phyloP scores from a whole-genome alignment of 1,139 yeast genomes.

The Blastobotrys apis region DNA sequence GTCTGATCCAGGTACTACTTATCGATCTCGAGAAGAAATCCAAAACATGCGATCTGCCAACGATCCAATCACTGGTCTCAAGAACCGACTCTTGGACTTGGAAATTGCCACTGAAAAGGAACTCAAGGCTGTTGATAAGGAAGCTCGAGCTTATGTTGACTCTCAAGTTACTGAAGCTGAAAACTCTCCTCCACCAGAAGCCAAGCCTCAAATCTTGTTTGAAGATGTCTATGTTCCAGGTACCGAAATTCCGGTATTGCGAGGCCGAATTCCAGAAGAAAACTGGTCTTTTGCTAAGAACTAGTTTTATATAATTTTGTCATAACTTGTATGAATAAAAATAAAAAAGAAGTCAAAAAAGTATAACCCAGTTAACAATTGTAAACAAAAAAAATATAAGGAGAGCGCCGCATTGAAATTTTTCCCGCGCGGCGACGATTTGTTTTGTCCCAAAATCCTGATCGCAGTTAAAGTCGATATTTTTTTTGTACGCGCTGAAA shows the following conservation, averaged over 20 bases:
- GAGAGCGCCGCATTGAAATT: too few species aligned
- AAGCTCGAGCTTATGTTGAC: slow-evolving; percentile 91
- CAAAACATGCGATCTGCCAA: slow-evolving; percentile 98
- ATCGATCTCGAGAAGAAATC: slow-evolving; percentile 99
- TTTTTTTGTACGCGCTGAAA: too few species aligned
- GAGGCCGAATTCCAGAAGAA: slow-evolving; percentile 96
- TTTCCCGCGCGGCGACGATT: too few species aligned
- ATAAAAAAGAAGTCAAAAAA: neutral
- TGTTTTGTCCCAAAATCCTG: too few species aligned
- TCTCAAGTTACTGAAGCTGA: slow-evolving; percentile 94
- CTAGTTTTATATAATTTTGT: slow-evolving; percentile 1
- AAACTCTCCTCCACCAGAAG: slow-evolving; percentile 91
- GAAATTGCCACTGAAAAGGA: slow-evolving; percentile 90
- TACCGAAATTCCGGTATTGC: slow-evolving; percentile 81
- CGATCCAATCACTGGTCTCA: slow-evolving; percentile 96
- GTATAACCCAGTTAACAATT: neutral
- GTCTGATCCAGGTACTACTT: slow-evolving; percentile 99
- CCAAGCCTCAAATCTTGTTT: slow-evolving; percentile 87
- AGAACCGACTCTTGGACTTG: slow-evolving; percentile 76
- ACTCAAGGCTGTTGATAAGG: slow-evolving; percentile 89
- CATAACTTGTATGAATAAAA: neutral
- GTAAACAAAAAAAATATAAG: neutral
- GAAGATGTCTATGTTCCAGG: slow-evolving; percentile 98
- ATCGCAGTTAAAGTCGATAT: too few species aligned
- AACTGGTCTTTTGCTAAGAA: slow-evolving; percentile 34